Percentiles rank a stretch among this genome's conserved stretches.
Conservation (phyloP, 768 basidiomycete species). For the Baorangia bicolor region DNA sequence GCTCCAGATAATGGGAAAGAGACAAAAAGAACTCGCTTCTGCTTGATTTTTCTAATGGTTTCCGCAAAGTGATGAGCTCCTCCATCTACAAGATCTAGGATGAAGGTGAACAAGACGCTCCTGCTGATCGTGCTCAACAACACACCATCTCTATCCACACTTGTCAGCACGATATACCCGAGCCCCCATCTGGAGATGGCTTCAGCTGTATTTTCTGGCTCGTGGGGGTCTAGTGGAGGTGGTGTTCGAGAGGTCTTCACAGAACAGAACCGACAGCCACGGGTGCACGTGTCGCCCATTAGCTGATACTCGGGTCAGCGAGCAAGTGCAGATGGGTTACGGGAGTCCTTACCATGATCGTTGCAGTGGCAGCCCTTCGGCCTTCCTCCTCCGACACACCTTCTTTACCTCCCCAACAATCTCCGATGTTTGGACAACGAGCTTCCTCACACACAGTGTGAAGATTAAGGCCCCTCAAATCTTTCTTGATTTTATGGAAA, state of each 20-base stretch:
- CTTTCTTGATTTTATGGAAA: slow-evolving; percentile 91
- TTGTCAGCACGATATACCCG: slow-evolving; percentile 96
- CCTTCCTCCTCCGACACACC: slow-evolving; percentile 65
- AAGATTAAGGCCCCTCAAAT: slow-evolving; percentile 84
- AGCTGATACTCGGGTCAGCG: slow-evolving; percentile 49
- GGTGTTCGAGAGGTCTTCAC: slow-evolving; percentile 91
- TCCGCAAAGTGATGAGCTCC: slow-evolving; percentile 94
- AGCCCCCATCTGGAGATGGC: slow-evolving; percentile 97
- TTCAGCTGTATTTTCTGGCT: slow-evolving; percentile 97
- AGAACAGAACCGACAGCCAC: slow-evolving; percentile 96
- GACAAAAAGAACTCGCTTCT: slow-evolving; percentile 60
- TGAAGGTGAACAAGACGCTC: background rate
- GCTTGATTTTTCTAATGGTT: slow-evolving; percentile 93
- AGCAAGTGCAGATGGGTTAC: background rate
- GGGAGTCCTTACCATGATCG: slow-evolving; percentile 80
- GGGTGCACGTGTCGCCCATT: slow-evolving; percentile 99
- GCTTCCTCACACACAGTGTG: slow-evolving; percentile 99
- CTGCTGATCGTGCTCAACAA: background rate
- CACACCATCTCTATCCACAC: slow-evolving; percentile 94
- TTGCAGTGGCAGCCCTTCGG: slow-evolving; percentile 87
- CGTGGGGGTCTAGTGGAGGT: slow-evolving; percentile 90
- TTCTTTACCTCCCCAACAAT: slow-evolving; percentile 94
- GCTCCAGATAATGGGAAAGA: background rate
- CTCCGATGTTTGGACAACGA: slow-evolving; percentile 98
- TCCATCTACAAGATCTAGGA: slow-evolving; percentile 85